A percentile compares a stretch with the other conserved stretches of the same genome.
These are phyloP conservation scores for Trichoderma sp. DNA, from an alignment of 2,329 filamentous ascomycete species.

Conservation along the genomic window DNA sequence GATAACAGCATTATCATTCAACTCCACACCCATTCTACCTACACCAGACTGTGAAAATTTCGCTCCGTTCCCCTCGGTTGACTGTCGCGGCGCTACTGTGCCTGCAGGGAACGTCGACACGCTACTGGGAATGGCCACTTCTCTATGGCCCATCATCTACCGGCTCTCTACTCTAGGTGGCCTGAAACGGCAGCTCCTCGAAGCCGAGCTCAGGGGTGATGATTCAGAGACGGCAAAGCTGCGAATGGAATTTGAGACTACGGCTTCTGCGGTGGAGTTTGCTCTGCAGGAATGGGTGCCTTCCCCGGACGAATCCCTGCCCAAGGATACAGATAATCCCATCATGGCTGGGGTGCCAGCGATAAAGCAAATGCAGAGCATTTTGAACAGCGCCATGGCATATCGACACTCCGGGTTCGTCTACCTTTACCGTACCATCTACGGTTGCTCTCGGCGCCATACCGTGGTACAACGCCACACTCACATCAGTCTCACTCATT, in stretches of 20 bases:
- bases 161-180: constrained; percentile 55
- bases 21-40: constrained; percentile 54
- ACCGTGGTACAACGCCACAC: constrained; percentile 53
- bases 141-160: constrained; percentile 63
- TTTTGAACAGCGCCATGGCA: constrained; percentile 58
- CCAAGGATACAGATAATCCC: constrained; percentile 27
- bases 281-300: constrained; percentile 58
- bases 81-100: constrained; percentile 44
- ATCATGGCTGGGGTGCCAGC: constrained; percentile 22
- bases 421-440: constrained; percentile 56
- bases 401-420: constrained; percentile 59
- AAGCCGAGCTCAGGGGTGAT: constrained; percentile 42
- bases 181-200: constrained; percentile 52
- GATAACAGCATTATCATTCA: constrained; percentile 61
- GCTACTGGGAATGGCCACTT: constrained; percentile 60
- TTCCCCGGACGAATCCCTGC: constrained; percentile 36
- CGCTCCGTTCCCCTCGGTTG: constrained; percentile 47
- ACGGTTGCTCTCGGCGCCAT: constrained; percentile 47
- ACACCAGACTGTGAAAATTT: constrained; percentile 48
- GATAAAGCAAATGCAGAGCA: constrained; percentile 46
- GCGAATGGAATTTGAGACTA: constrained; percentile 50
- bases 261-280: constrained; percentile 53
- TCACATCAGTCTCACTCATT: constrained; percentile 51
- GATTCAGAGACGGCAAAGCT: constrained; percentile 47
- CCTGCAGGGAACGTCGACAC: constrained; percentile 55